Evolutionary conservation across 75 land plant species (phyloP), one percentile per base, ranked within the genome.

Genomic region (Sequoia sempervirens): DNA sequence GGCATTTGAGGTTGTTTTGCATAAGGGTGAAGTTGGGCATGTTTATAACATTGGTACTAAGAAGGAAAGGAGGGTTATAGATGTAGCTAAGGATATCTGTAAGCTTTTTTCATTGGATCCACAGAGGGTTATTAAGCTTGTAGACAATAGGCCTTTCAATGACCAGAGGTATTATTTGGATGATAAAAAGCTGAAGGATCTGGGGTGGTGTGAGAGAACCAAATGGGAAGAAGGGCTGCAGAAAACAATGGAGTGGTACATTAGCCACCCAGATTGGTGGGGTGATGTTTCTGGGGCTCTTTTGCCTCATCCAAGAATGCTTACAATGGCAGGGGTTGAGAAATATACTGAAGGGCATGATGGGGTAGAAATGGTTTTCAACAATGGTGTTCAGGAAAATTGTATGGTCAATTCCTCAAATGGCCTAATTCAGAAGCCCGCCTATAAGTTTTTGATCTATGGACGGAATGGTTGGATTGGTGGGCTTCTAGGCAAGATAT

Each of bases 221-320:
- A 79, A 75, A 47, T 93, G 95, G 95, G 90, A 87, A 64, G 95
- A 93, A 28, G 95, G 95, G 20, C 37, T 92, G 84, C 84, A 79
- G 82, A 93, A 92, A 86, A 93, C 95, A 1, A 93, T 84, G 87
- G 91, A 91, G 14, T 93, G 94, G 94, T 93, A 93, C 79, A 84
- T 41, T 26, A 46, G 80, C 53, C 54, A 92, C 68, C 93, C 94
- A 40, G 90, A 86, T 74, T 93, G 91, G 93, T 92, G 93, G 95
- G 95, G 95, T 46, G 95, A 93, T 89, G 95, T 93, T 15, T 89
- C 94, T 17, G 95, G 95, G 11, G 93, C 94, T 18, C 82, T 93
- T 52, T 79, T 93, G 52, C 94, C 94, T 26, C 94, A 93, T 54
- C 93, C 94, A 43, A 81, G 94, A 36, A 92, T 90, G 90, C 89